phyloP scores from a whole-genome alignment of 805 yeast genomes.

The Candida pseudoglaebosa region DNA sequence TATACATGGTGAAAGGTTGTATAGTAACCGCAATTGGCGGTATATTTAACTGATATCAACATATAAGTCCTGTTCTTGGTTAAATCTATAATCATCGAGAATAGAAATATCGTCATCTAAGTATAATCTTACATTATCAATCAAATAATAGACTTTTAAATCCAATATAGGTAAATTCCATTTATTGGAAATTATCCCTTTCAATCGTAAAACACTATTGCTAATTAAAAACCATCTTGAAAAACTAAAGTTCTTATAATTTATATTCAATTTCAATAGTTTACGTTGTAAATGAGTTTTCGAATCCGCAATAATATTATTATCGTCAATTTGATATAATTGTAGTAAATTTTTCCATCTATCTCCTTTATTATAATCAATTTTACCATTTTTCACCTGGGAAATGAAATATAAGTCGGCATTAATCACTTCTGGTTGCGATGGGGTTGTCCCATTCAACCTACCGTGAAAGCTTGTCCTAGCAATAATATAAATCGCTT shows the following conservation, averaged over 20 bases:
- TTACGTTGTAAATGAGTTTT: conserved; percentile 2
- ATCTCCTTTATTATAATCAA: conserved; percentile 12
- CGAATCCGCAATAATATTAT: not conserved
- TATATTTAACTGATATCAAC: conserved; percentile 1
- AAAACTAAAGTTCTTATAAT: conserved; percentile 5
- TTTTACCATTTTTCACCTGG: conserved; percentile 34
- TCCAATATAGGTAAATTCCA: conserved; percentile 18
- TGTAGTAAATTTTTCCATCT: conserved; percentile 43
- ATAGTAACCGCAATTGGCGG: not conserved
- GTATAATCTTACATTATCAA: conserved; percentile 17
- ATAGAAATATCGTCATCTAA: conserved; percentile 27
- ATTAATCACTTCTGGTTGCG: conserved; percentile 46
- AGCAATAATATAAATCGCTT: conserved; percentile 41
- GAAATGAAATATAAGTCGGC: conserved; percentile 68
- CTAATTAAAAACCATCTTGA: conserved; percentile 19
- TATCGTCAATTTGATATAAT: conserved; percentile 27
- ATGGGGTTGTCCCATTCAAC: conserved; percentile 58
- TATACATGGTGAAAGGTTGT: no score
- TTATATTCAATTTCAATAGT: conserved; percentile 11
- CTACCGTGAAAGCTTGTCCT: conserved; percentile 31
- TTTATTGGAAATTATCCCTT: conserved; percentile 26
- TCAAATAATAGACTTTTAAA: conserved; percentile 22
- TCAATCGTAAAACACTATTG: conserved; percentile 28
- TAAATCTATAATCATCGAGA: conserved; percentile 19
- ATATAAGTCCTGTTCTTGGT: conserved; percentile 18